Evolutionary conservation across 768 basidiomycete species (phyloP).

Genomic region (Trametes punicea): DNA sequence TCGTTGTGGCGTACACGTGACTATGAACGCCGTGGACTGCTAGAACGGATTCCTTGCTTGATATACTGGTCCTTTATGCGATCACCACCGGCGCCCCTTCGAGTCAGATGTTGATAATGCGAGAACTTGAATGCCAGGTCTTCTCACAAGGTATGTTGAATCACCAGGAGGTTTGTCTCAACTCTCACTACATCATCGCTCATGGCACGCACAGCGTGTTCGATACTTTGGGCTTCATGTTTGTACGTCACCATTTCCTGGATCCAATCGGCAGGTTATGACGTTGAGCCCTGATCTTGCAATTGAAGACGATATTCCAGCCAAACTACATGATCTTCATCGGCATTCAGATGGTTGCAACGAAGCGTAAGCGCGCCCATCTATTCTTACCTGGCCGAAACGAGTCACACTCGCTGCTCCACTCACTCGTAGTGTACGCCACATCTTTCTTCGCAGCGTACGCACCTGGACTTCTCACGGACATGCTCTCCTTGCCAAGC

Average conservation of each 20-base stretch:
- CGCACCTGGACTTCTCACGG: not conserved
- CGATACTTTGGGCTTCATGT: not conserved
- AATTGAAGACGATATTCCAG: not conserved
- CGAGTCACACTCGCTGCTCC: too few species aligned
- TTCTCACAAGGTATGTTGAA: not conserved
- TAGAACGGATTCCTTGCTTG: not conserved
- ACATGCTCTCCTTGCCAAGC: not conserved
- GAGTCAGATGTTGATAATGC: not conserved
- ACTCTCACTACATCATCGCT: too few species aligned
- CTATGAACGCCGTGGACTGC: not conserved
- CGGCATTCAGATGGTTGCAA: not conserved
- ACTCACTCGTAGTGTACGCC: not conserved
- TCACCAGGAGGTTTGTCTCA: too few species aligned
- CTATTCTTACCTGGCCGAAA: too few species aligned
- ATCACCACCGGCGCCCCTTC: too few species aligned
- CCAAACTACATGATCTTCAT: not conserved
- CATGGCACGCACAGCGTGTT: not conserved
- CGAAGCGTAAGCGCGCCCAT: not conserved
- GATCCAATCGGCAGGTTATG: not conserved
- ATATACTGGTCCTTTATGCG: not conserved
- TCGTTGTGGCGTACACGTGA: too few species aligned
- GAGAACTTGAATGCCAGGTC: not conserved
- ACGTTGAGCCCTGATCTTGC: not conserved
- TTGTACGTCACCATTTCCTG: not conserved
- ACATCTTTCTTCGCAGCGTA: not conserved